These are phyloP conservation scores for Orbilia ellipsospora DNA, from an alignment of 2,329 filamentous ascomycete genomes.

Conservation along the genomic window DNA sequence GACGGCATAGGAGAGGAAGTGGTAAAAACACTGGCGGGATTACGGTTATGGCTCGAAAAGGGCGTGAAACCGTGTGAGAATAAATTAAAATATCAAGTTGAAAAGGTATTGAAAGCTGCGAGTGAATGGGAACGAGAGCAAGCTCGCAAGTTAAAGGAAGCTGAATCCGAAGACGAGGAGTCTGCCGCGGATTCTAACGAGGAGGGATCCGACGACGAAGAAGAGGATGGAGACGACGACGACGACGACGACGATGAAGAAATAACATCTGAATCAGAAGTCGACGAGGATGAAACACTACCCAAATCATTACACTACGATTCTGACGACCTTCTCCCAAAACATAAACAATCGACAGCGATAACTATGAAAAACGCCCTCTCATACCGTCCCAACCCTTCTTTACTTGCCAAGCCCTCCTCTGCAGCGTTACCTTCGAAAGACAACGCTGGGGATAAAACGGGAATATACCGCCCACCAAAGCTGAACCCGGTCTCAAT, in stretches of 20 bases:
- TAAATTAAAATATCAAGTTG: conserved; percentile 92
- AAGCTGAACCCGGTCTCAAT: conserved; percentile 87
- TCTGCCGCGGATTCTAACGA: conserved; percentile 60
- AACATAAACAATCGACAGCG: conserved; percentile 61
- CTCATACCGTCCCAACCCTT: conserved; percentile 72
- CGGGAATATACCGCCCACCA: conserved; percentile 88
- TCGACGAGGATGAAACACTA: conserved; percentile 14
- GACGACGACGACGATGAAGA: conserved; percentile 42
- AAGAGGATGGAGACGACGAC: conserved; percentile 32
- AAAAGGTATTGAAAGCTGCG: conserved; percentile 89
- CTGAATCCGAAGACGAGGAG: conserved; percentile 61
- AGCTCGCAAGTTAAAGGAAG: conserved; percentile 60
- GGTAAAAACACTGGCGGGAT: conserved; percentile 86
- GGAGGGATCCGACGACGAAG: conserved; percentile 44
- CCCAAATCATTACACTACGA: conserved; percentile 54
- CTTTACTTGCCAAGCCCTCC: conserved; percentile 62
- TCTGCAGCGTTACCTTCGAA: conserved; percentile 40
- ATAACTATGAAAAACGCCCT: conserved; percentile 68
- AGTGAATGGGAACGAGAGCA: conserved; percentile 74
- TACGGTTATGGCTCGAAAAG: conserved; percentile 92
- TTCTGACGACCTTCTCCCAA: conserved; percentile 55
- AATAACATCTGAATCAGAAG: conserved; percentile 44
- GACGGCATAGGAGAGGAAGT: conserved; percentile 71
- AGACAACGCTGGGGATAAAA: conserved; percentile 60
- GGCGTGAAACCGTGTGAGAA: conserved; percentile 90